These are phyloP conservation scores for Lactarius evosmus DNA, from an alignment of 768 basidiomycete species.

Conservation along the genomic window DNA sequence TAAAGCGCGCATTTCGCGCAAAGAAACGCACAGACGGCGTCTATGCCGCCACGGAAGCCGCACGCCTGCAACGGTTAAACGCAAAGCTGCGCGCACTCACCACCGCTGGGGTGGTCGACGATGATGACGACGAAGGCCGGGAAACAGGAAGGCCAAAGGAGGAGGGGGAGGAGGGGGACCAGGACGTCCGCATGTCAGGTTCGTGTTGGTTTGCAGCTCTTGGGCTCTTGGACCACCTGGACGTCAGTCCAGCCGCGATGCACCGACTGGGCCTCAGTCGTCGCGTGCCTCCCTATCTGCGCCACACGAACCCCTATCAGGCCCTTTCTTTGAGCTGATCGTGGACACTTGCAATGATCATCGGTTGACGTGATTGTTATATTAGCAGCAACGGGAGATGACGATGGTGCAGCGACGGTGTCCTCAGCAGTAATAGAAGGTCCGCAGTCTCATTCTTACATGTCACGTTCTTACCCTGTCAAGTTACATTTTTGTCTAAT, in stretches of 20 bases:
- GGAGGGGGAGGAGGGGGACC: conserved; percentile 4
- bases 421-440: conserved; percentile 12
- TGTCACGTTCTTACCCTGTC: not conserved
- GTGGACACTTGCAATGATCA: not conserved
- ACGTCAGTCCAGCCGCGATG: conserved; percentile 53
- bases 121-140: not conserved
- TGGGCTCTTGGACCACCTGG: conserved; percentile 43
- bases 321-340: too few relatives aligned
- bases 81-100: conserved; percentile 55
- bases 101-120: conserved; percentile 26
- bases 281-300: conserved; percentile 1
- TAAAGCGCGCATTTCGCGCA: conserved; percentile 71
- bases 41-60: conserved; percentile 75
- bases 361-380: conserved; percentile 8
- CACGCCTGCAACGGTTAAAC: conserved; percentile 69
- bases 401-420: conserved; percentile 1
- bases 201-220: conserved; percentile 25
- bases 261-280: conserved; percentile 31
- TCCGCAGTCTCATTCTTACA: not conserved
- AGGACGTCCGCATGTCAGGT: conserved; percentile 32
- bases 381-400: conserved; percentile 5
- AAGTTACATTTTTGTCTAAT: conserved; percentile 7
- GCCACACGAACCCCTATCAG: not conserved
- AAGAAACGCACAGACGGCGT: conserved; percentile 73
- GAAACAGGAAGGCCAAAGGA: conserved; percentile 25